Conservation (phyloP, 75 land plant genomes). For the Cunninghamia lanceolata region DNA sequence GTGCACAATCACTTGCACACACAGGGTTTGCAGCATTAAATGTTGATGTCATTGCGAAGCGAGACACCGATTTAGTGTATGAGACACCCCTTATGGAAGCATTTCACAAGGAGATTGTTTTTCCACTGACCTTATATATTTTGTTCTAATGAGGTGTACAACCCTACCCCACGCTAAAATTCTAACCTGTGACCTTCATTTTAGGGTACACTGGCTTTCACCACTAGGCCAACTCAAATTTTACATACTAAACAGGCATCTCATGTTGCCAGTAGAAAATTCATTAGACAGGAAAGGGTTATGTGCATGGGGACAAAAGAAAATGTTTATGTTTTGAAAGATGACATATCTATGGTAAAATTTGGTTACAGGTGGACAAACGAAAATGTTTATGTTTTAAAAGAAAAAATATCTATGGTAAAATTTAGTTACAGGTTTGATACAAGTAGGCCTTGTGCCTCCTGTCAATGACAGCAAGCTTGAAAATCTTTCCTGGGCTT, state of each 20-base stretch:
- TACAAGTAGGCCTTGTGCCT: background rate
- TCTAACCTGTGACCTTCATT: too few species aligned
- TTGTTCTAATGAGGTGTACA: too few species aligned
- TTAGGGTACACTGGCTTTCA: too few species aligned
- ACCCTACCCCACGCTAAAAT: too few species aligned
- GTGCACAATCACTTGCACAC: background rate
- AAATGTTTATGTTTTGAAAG: background rate
- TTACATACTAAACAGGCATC: background rate
- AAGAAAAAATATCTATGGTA: too few species aligned
- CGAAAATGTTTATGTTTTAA: background rate
- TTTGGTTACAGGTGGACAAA: background rate
- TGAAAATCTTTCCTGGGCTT: background rate
- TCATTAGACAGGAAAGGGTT: background rate
- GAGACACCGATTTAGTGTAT: too few species aligned
- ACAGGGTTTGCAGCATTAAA: background rate
- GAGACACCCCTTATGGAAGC: too few species aligned
- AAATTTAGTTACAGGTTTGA: background rate
- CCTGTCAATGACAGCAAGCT: background rate
- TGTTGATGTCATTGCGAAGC: background rate
- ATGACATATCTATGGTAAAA: background rate
- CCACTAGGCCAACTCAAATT: too few species aligned
- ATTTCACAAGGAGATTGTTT: too few species aligned
- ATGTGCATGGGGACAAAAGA: background rate
- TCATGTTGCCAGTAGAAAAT: background rate
- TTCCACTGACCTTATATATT: too few species aligned